Conservation (phyloP, 2,329 filamentous ascomycete species). For the Paecilomyces sp. region DNA sequence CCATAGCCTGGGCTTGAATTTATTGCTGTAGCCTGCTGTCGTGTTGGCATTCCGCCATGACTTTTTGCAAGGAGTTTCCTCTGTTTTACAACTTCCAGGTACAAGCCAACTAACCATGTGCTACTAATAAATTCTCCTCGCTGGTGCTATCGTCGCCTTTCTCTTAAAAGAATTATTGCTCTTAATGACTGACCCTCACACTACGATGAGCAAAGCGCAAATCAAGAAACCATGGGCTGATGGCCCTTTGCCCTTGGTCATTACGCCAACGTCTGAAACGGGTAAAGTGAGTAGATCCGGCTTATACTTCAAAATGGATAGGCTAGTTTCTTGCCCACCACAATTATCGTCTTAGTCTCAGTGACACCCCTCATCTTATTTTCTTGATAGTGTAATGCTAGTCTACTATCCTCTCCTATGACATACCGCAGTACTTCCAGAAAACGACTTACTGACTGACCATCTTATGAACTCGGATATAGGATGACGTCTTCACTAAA, state of each 20-base stretch:
- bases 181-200: not conserved
- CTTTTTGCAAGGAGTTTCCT: not conserved
- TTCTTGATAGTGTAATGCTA: too few relatives aligned
- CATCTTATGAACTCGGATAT: too few relatives aligned
- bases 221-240: constrained; percentile 1
- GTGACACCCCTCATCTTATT: too few relatives aligned
- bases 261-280: constrained; percentile 2
- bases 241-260: constrained; percentile 1
- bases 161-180: not conserved
- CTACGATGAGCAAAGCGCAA: not conserved
- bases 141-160: not conserved
- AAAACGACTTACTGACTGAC: not conserved
- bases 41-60: not conserved
- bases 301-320: too few relatives aligned
- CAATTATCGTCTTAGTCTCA: too few relatives aligned
- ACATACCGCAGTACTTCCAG: not conserved
- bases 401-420: too few relatives aligned
- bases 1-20: not conserved
- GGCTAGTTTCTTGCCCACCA: too few relatives aligned
- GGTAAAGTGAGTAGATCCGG: not conserved
- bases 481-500: constrained; percentile 3
- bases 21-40: not conserved
- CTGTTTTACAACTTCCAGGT: too few relatives aligned
- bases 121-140: not conserved
- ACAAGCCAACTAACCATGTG: too few relatives aligned